Evolutionary conservation across 2,329 filamentous ascomycete genomes (phyloP).

Genomic region (Penicillium italicum): DNA sequence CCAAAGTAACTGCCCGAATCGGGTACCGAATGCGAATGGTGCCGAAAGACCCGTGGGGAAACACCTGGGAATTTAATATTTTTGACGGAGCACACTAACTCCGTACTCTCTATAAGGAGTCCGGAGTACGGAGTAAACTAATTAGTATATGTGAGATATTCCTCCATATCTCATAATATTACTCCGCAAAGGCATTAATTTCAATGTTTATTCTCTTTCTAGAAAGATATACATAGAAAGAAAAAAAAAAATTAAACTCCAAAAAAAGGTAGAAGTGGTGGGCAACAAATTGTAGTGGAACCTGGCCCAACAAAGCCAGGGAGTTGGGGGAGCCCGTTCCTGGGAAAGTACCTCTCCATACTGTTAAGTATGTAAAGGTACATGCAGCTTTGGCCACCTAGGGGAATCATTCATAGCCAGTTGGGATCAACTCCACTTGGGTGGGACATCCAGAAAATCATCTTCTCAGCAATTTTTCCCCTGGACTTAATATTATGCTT

Average conservation of each 20-base stretch:
- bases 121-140: not conserved
- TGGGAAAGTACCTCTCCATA: constrained; percentile 15
- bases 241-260: not conserved
- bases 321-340: constrained; percentile 21
- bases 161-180: not conserved
- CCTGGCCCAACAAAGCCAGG: constrained; percentile 27
- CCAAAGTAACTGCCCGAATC: not conserved
- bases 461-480: constrained; percentile 21
- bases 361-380: constrained; percentile 14
- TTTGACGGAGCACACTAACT: not conserved
- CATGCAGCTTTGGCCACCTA: not conserved
- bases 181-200: not conserved
- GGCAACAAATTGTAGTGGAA: constrained; percentile 15
- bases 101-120: not conserved
- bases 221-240: not conserved
- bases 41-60: not conserved
- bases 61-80: not conserved
- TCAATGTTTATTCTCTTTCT: not conserved
- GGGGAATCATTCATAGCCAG: not conserved
- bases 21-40: not conserved
- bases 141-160: not conserved
- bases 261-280: constrained; percentile 2
- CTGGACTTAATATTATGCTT: not conserved
- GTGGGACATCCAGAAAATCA: constrained; percentile 18
- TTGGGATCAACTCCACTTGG: constrained; percentile 17